Evolutionary conservation across 352 stramenopile genomes (phyloP).

Genomic region (Phytophthora idaei): DNA sequence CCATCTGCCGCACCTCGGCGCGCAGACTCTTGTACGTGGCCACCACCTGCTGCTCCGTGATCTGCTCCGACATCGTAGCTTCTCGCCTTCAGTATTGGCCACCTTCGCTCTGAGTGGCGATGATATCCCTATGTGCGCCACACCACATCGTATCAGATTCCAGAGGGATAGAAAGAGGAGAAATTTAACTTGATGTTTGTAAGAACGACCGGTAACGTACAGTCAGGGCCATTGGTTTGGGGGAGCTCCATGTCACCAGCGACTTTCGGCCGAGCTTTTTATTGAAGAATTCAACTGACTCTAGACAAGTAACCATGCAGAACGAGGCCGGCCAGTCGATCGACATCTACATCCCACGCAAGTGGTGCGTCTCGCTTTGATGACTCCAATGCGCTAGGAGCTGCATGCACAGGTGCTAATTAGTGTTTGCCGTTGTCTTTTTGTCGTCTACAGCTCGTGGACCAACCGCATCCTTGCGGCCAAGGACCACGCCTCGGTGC

Average conservation of each 20-base stretch:
- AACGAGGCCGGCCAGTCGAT: constrained; percentile 98
- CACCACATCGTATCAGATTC: constrained; percentile 14
- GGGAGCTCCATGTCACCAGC: constrained; percentile 5
- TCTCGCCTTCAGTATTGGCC: constrained; percentile 16
- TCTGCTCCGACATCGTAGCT: constrained; percentile 51
- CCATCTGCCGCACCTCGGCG: constrained; percentile 81
- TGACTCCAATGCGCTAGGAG: background rate
- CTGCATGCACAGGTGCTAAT: background rate
- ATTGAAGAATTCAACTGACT: constrained; percentile 76
- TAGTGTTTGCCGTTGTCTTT: background rate
- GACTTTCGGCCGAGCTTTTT: background rate
- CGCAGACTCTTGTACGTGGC: constrained; percentile 88
- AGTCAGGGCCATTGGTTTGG: constrained; percentile 83
- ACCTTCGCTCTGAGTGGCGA: background rate
- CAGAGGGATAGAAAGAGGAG: constrained; percentile 6
- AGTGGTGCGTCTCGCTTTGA: constrained; percentile 84
- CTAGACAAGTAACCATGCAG: constrained; percentile 92
- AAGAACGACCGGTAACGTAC: constrained; percentile 79
- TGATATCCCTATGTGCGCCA: constrained; percentile 17
- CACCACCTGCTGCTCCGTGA: constrained; percentile 88
- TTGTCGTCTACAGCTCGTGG: constrained; percentile 88
- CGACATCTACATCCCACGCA: constrained; percentile 98
- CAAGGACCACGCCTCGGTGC: constrained; percentile 98
- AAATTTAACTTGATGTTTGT: constrained; percentile 49
- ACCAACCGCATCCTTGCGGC: constrained; percentile 98